A percentile compares a stretch with the other conserved stretches of the same genome.
Evolutionary conservation across 2,329 filamentous ascomycete species (phyloP).

Genomic region (Leptodontidium sp.): DNA sequence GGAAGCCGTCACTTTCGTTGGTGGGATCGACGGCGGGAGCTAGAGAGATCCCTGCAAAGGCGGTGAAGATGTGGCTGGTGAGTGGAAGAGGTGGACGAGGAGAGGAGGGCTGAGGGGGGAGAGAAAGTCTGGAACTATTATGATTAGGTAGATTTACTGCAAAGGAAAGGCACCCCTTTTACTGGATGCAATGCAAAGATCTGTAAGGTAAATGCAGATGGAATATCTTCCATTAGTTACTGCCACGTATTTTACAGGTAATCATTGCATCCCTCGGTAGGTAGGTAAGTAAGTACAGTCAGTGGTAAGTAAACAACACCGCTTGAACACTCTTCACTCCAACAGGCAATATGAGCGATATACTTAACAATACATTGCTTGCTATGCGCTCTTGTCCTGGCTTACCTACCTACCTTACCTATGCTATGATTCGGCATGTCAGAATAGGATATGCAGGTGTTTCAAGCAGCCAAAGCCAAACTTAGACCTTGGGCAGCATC

Average conservation of each 20-base stretch:
- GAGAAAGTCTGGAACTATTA: conserved; percentile 2
- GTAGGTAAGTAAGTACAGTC: no score
- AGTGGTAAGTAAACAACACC: neutral
- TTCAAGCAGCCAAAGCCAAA: conserved; percentile 4
- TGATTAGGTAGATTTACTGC: neutral
- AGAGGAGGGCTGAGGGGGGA: neutral
- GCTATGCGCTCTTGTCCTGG: neutral
- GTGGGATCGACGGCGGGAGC: conserved; percentile 17
- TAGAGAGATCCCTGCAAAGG: conserved; percentile 18
- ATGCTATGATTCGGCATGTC: no score
- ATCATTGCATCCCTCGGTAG: no score
- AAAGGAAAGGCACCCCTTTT: neutral
- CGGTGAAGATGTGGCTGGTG: conserved; percentile 36
- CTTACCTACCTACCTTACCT: no score
- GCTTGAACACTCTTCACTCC: neutral
- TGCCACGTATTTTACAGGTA: neutral
- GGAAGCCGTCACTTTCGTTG: neutral
- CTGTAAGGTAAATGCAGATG: neutral
- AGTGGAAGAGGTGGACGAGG: neutral
- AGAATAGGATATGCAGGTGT: neutral
- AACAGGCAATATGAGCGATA: conserved; percentile 6
- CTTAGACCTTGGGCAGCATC: conserved; percentile 19
- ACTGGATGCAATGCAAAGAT: neutral
- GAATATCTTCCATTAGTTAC: neutral
- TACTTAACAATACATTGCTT: neutral